phyloP scores from a whole-genome alignment of 768 basidiomycete genomes.

The Astraeus odoratus region DNA sequence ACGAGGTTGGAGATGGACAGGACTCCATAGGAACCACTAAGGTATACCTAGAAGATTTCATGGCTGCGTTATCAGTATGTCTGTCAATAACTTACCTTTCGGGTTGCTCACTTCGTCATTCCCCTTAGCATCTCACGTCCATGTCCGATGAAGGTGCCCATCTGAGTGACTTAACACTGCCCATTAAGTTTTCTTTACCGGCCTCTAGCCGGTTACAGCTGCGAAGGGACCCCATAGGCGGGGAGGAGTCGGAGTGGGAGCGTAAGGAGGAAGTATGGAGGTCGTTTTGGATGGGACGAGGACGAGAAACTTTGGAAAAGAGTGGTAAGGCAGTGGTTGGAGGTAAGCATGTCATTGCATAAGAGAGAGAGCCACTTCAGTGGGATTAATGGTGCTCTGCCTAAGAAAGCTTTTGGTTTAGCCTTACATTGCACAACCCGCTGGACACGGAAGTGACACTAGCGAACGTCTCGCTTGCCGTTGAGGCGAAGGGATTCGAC shows the following conservation, averaged over 20 bases:
- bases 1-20: constrained; percentile 20
- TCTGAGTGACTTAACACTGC: constrained; percentile 47
- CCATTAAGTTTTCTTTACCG: constrained; percentile 58
- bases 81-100: no score
- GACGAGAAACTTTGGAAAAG: constrained; percentile 47
- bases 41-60: constrained; percentile 81
- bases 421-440: constrained; percentile 64
- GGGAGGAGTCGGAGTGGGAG: constrained; percentile 49
- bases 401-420: constrained; percentile 72
- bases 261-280: constrained; percentile 61
- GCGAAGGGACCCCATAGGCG: constrained; percentile 40
- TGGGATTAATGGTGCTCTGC: constrained; percentile 5
- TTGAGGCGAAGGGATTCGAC: constrained; percentile 34
- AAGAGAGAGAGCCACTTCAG: not conserved
- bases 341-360: constrained; percentile 35
- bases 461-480: constrained; percentile 49
- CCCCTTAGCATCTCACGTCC: constrained; percentile 67
- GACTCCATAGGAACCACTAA: constrained; percentile 44
- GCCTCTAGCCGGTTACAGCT: constrained; percentile 53
- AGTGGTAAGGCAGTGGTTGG: constrained; percentile 56
- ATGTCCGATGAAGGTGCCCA: constrained; percentile 42
- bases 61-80: constrained; percentile 71
- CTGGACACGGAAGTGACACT: constrained; percentile 68
- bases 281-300: constrained; percentile 47
- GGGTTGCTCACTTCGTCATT: not conserved